phyloP scores from a whole-genome alignment of 2,329 filamentous ascomycete species.

The Alternaria alternata region DNA sequence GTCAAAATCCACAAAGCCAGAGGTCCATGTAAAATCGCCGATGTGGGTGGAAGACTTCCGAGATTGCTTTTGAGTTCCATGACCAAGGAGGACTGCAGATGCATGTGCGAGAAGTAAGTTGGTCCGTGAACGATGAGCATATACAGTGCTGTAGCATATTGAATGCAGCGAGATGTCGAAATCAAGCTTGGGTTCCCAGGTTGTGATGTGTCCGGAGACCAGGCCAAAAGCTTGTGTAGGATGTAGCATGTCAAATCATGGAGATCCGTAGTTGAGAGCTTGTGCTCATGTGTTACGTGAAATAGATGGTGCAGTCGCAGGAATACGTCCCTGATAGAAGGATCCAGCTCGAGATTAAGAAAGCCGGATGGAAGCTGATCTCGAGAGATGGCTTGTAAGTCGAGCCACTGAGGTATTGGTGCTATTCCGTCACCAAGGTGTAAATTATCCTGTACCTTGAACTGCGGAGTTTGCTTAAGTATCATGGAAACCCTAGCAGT shows the following conservation, averaged over 20 bases:
- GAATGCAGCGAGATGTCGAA: conserved; percentile 44
- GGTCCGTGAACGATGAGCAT: conserved; percentile 64
- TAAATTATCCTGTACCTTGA: conserved; percentile 60
- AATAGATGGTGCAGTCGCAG: conserved; percentile 57
- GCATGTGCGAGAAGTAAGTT: conserved; percentile 63
- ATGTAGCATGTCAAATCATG: conserved; percentile 66
- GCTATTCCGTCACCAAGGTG: conserved; percentile 60
- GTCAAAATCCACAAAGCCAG: conserved; percentile 5
- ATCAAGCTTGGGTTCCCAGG: conserved; percentile 21
- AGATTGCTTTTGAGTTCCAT: conserved; percentile 21
- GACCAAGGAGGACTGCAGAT: conserved; percentile 24
- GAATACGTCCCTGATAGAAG: conserved; percentile 50
- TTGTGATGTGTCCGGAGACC: conserved; percentile 12
- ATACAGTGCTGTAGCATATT: conserved; percentile 59
- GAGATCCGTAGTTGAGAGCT: conserved; percentile 54
- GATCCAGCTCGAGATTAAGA: conserved; percentile 43
- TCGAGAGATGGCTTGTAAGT: conserved; percentile 27
- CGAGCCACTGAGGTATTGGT: conserved; percentile 60
- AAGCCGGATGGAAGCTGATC: conserved; percentile 19
- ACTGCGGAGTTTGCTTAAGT: conserved; percentile 62
- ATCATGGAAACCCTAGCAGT: conserved; percentile 65
- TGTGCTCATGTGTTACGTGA: conserved; percentile 37
- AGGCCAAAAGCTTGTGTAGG: conserved; percentile 59
- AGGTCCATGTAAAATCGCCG: background rate
- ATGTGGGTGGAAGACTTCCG: background rate